Evolutionary conservation across 2,329 filamentous ascomycete species (phyloP).

Genomic region (Pyricularia pennisetigena): DNA sequence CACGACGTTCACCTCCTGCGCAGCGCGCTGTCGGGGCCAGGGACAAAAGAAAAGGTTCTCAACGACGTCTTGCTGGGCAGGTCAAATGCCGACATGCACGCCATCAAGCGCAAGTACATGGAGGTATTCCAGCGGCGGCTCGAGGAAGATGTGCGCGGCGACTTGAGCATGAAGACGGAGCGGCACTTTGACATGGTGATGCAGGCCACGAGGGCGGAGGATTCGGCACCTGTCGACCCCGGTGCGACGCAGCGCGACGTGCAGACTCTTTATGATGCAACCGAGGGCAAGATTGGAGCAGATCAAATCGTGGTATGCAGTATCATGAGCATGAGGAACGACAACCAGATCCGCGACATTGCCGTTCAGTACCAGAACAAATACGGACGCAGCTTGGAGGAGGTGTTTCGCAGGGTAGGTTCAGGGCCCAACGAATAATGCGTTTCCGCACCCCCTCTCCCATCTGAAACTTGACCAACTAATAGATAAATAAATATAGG

Average conservation of each 20-base stretch:
- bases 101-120: slow-evolving; percentile 74
- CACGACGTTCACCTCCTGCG: slow-evolving; percentile 65
- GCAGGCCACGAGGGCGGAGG: slow-evolving; percentile 64
- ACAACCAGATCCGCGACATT: slow-evolving; percentile 78
- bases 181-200: slow-evolving; percentile 77
- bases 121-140: slow-evolving; percentile 56
- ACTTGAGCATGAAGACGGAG: slow-evolving; percentile 80
- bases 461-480: neutral
- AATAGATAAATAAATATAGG: slow-evolving; percentile 25
- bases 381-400: slow-evolving; percentile 61
- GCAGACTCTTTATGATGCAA: slow-evolving; percentile 66
- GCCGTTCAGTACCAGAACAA: slow-evolving; percentile 62
- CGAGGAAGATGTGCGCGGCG: slow-evolving; percentile 62
- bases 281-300: slow-evolving; percentile 61
- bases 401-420: slow-evolving; percentile 59
- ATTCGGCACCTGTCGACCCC: slow-evolving; percentile 63
- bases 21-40: slow-evolving; percentile 64
- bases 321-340: slow-evolving; percentile 65
- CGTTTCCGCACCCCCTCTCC: neutral
- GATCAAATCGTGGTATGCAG: slow-evolving; percentile 71
- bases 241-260: slow-evolving; percentile 69
- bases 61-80: slow-evolving; percentile 79
- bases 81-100: slow-evolving; percentile 77
- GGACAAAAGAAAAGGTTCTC: slow-evolving; percentile 78
- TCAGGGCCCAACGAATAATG: neutral